These are phyloP conservation scores for Euclidium syriacum DNA, from an alignment of 345 rosid species.

Conservation along the genomic window DNA sequence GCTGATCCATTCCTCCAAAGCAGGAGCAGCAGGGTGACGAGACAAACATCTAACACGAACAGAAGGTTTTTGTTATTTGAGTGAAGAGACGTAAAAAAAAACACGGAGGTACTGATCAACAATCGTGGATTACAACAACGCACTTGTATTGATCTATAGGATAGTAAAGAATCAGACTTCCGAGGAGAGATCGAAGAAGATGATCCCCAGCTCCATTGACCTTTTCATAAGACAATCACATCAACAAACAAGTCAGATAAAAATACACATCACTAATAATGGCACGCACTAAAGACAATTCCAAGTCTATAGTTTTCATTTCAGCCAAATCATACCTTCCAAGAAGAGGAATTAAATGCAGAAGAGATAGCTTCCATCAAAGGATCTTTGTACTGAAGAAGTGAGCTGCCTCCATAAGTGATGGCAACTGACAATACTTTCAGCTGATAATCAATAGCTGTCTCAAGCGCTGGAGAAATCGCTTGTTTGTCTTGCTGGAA, in stretches of 20 bases:
- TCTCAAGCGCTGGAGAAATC: constrained; percentile 93
- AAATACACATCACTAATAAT: constrained; percentile 1
- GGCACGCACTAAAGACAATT: background rate
- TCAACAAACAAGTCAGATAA: constrained; percentile 4
- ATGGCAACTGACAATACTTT: constrained; percentile 84
- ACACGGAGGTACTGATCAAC: background rate
- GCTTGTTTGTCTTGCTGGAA: constrained; percentile 56
- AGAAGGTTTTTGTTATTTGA: constrained; percentile 20
- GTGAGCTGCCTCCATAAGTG: constrained; percentile 81
- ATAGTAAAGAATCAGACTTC: constrained; percentile 85
- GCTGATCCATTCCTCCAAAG: constrained; percentile 92
- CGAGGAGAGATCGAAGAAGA: constrained; percentile 84
- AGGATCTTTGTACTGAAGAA: constrained; percentile 68
- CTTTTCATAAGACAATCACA: constrained; percentile 35
- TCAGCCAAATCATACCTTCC: constrained; percentile 64
- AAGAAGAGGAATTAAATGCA: constrained; percentile 90
- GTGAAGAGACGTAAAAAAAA: background rate
- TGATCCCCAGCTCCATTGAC: constrained; percentile 96
- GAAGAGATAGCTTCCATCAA: constrained; percentile 67
- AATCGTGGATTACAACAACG: constrained; percentile 19
- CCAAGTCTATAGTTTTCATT: constrained; percentile 4
- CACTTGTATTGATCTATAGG: constrained; percentile 90
- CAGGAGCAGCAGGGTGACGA: constrained; percentile 72
- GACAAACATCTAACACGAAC: constrained; percentile 53
- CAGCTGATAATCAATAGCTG: constrained; percentile 88